These are phyloP conservation scores for Vaccinium myrtillus DNA, from an alignment of 148 eudicot species.

Conservation along the genomic window DNA sequence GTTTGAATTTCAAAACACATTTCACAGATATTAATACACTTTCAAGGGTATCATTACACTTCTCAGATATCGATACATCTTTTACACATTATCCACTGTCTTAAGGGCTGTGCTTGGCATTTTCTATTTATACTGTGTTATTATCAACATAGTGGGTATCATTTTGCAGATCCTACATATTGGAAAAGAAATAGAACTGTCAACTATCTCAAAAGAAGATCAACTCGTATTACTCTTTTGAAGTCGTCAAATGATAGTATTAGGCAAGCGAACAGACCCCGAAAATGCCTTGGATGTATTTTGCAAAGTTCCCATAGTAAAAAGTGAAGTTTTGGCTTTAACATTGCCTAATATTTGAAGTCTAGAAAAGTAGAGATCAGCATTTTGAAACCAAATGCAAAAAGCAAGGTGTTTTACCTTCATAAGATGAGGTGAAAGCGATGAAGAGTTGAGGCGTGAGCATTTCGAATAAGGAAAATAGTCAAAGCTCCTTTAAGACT, in stretches of 20 bases:
- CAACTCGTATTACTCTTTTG: neutral
- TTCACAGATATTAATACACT: no score
- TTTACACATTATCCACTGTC: no score
- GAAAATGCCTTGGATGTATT: neutral
- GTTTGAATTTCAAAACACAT: no score
- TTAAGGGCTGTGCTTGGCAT: no score
- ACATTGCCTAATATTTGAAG: neutral
- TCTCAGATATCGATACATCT: no score
- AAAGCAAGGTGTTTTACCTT: neutral
- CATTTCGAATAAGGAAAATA: neutral
- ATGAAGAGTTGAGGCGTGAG: neutral
- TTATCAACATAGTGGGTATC: neutral
- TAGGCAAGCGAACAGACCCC: neutral
- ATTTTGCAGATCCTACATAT: neutral
- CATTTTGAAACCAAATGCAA: neutral
- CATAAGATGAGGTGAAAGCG: neutral
- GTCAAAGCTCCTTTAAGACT: neutral
- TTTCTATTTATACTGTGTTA: neutral
- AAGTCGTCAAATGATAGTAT: neutral
- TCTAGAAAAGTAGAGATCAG: neutral
- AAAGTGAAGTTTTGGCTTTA: neutral
- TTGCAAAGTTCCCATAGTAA: neutral
- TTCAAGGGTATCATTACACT: no score
- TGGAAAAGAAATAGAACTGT: neutral
- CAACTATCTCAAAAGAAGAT: neutral